Evolutionary conservation across 306 rosid genomes (phyloP).

Genomic region (Trifolium subterraneum): DNA sequence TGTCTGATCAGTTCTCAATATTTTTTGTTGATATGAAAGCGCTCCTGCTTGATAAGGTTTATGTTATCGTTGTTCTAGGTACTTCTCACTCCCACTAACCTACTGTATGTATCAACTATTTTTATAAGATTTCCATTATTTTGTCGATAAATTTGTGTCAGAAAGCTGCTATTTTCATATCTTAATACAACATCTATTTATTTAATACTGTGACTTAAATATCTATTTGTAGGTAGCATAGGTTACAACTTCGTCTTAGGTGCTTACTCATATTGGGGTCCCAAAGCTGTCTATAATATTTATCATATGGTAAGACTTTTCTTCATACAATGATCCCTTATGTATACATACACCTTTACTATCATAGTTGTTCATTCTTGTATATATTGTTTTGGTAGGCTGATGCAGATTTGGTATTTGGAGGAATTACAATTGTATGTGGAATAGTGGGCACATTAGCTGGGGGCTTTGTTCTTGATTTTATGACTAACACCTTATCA

Average conservation of each 20-base stretch:
- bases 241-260: constrained; percentile 85
- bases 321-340: constrained; percentile 15
- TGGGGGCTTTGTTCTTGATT: constrained; percentile 78
- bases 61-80: constrained; percentile 77
- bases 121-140: constrained; percentile 14
- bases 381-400: constrained; percentile 54
- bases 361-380: constrained; percentile 1
- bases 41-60: constrained; percentile 72
- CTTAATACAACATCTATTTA: constrained; percentile 6
- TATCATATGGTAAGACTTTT: constrained; percentile 72
- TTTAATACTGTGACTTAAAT: constrained; percentile 35
- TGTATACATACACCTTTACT: constrained; percentile 9
- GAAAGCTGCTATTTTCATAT: constrained; percentile 29
- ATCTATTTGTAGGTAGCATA: constrained; percentile 59
- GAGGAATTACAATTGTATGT: constrained; percentile 76
- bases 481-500: constrained; percentile 60
- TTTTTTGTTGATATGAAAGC: constrained; percentile 68
- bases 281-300: constrained; percentile 79
- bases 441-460: constrained; percentile 82
- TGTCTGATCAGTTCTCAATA: constrained; percentile 44
- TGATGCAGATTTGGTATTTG: constrained; percentile 80
- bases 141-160: constrained; percentile 22
- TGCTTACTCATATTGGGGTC: constrained; percentile 94
- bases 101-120: constrained; percentile 22
- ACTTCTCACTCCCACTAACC: constrained; percentile 42